A percentile compares a stretch with the other conserved stretches of the same genome.
These are phyloP conservation scores for Thymus quinquecostatus DNA, from an alignment of 257 asterid genomes.

Conservation along the genomic window DNA sequence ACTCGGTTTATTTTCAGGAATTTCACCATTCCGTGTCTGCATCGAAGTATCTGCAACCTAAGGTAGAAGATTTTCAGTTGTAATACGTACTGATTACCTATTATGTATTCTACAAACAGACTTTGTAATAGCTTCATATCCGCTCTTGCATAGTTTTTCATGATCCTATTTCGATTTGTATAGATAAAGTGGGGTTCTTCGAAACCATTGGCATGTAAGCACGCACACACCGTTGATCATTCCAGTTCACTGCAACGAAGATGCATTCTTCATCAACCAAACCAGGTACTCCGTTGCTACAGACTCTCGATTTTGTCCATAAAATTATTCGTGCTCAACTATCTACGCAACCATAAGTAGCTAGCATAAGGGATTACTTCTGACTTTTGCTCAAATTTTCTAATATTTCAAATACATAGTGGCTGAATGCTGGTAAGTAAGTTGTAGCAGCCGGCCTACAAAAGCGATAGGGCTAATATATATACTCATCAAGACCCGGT, in stretches of 20 bases:
- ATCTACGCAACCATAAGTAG: neutral
- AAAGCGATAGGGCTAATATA: slow-evolving; percentile 33
- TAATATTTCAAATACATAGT: neutral
- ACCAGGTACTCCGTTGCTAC: neutral
- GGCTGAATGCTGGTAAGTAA: slow-evolving; percentile 26
- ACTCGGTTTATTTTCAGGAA: neutral
- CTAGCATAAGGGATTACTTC: slow-evolving; percentile 32
- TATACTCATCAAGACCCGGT: slow-evolving; percentile 17
- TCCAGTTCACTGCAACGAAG: neutral
- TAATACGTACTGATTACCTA: neutral
- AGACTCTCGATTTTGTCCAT: neutral
- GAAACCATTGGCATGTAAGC: slow-evolving; percentile 17
- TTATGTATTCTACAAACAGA: neutral
- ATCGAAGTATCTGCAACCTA: slow-evolving; percentile 7
- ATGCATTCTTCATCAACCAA: neutral
- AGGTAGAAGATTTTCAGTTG: neutral
- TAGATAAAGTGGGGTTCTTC: neutral
- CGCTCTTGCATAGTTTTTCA: neutral
- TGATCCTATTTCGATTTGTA: neutral
- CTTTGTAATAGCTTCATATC: neutral
- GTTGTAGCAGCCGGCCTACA: slow-evolving; percentile 40
- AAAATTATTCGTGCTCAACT: neutral
- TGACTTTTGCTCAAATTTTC: slow-evolving; percentile 25
- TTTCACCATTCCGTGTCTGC: neutral
- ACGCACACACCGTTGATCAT: neutral